Base-by-base conservation (phyloP, 2,329 filamentous ascomycete genomes). In the Aspergillus fructus region DNA sequence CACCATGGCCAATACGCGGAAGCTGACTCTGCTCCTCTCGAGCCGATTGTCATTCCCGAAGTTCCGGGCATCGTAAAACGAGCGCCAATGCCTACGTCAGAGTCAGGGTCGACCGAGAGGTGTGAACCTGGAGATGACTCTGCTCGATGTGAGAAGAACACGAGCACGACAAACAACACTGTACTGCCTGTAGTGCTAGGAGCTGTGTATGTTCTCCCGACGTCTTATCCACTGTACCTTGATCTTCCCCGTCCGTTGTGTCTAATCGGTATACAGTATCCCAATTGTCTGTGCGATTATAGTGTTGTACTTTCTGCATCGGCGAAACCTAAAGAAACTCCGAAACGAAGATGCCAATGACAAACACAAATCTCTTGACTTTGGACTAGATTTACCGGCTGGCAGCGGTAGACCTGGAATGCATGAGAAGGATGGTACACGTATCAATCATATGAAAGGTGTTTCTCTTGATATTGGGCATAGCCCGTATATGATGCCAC, bases 361-460 rank as follows among this genome's bases (percentile, higher is more conserved):
- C 74, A 90, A 91, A 64, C 91, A 96, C 75, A 93, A 89, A 70
- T 94, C 91, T 0, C 83, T 97, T 70, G 94, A 99, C 73, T 99
- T 97, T 71, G 94, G 94, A 37, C 76, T 97, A 69, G 91, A 89
- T 56, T 74, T 79, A 60, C 69, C 55, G 41, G 58, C 59, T 61
- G 63, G 46, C 79, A 69, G 70, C 23, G 70, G 68, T 41, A 82
- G 79, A 81, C 82, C 79, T 27, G 45, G 45, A 24, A 82, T 90
- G 68, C 86, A 86, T 12, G 75, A 81, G 61, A 76, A 81, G 61
- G 79, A 80, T 63, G 59, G 69, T 41, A 51, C 71, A 24, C 66
- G 67, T 47, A 67, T 70, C 48, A 70, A 68, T 33, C 76, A 76
- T 59, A 70, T 66, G 49, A 79, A 81, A 42, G 83, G 83, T 13